Base-by-base conservation (phyloP, 2,329 filamentous ascomycete species). In the Xylaria sp. region DNA sequence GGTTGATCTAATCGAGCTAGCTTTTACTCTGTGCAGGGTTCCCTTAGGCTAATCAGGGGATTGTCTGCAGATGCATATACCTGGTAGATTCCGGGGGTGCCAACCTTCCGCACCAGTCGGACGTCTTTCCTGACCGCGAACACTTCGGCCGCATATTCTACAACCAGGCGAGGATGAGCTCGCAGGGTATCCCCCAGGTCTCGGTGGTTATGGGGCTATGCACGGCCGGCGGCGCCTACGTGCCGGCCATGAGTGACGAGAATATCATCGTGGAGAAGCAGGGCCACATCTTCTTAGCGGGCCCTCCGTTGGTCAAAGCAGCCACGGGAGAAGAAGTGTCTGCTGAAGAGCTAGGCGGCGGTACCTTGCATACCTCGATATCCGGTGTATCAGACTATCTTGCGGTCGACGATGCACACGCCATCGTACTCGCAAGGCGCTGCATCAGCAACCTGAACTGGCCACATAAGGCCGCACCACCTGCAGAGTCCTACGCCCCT, bases 71-170 rank as follows among this genome's bases (percentile, higher is more conserved):
- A 45, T 98, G 95, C 79, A 92, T 99, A 77, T 99, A 98, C 81
- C 86, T 99, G 27, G 96, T 98, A 63, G 95, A 99, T 78, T 97
- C 94, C 5, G 95, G 96, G 53, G 95, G 95, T 70, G 96, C 94
- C 65, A 97, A 98, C 79, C 87, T 99, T 20, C 96, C 94, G 15
- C 92, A 97, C 76, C 95, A 99, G 81, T 91, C 94, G 42, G 93
- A 97, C 77, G 95, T 98, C 64, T 98, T 99, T 79, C 96, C 95
- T 0, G 95, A 98, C 79, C 87, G 90, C 71, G 93, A 97, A 61
- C 95, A 98, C 79, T 98, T 99, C 77, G 94, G 95, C 39, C 92
- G 95, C 71, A 97, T 98, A 77, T 99, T 99, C 84, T 99, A 92
- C 85, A 97, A 99, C 81, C 95, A 99, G 80, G 95, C 96, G 2